Conservation (phyloP, 768 basidiomycete species). For the Ramaria sp. region DNA sequence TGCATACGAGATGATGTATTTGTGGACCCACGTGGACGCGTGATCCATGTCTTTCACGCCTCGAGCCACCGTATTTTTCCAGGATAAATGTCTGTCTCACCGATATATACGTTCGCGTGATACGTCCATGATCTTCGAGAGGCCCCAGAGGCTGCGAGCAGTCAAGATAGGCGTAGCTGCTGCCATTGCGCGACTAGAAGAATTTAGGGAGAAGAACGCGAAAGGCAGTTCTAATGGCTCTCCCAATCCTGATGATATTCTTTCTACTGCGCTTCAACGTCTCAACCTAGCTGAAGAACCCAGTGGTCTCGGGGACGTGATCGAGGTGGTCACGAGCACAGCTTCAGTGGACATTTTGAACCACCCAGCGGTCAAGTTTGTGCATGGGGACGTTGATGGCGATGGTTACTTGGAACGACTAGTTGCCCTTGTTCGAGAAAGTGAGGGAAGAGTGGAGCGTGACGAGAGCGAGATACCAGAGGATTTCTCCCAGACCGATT, state of each 20-base stretch:
- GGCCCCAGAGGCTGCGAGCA: conserved; percentile 81
- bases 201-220: conserved; percentile 3
- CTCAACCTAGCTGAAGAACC: conserved; percentile 25
- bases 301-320: neutral
- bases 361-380: conserved; percentile 56
- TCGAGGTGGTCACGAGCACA: conserved; percentile 41
- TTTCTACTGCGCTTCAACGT: conserved; percentile 35
- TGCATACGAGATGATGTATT: neutral
- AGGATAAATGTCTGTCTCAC: conserved; percentile 66
- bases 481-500: conserved; percentile 62
- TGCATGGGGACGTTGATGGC: conserved; percentile 61
- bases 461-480: conserved; percentile 70
- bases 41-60: neutral
- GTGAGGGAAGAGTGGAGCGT: conserved; percentile 45
- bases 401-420: conserved; percentile 61
- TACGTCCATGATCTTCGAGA: conserved; percentile 71
- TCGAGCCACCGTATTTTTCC: conserved; percentile 32
- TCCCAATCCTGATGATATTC: conserved; percentile 23
- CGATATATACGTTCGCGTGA: conserved; percentile 71
- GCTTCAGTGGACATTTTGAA: conserved; percentile 45
- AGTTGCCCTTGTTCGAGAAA: conserved; percentile 46
- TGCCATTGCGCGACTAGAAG: conserved; percentile 62
- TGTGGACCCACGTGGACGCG: conserved; percentile 3
- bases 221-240: neutral
- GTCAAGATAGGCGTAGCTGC: conserved; percentile 75